These are phyloP conservation scores for Backusella morwellensis DNA, from an alignment of 192 early-diverging fungal species.

Conservation along the genomic window DNA sequence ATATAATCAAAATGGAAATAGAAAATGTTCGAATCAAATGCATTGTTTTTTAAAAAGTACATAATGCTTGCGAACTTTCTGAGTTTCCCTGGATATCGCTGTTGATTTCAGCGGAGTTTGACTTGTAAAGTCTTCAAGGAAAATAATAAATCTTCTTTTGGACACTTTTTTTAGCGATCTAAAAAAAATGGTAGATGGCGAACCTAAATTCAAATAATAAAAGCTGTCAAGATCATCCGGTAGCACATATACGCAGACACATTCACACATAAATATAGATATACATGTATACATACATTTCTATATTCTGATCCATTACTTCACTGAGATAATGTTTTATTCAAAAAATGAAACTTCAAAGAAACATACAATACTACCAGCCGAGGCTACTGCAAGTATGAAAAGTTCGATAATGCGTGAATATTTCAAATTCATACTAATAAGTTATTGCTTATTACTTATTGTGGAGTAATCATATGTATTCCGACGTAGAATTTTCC, in stretches of 20 bases:
- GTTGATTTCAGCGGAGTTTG: too few species aligned
- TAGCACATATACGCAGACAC: not conserved
- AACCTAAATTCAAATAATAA: too few species aligned
- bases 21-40: not conserved
- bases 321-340: not conserved
- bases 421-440: not conserved
- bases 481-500: not conserved
- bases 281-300: not conserved
- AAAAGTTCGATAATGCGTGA: not conserved
- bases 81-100: too few species aligned
- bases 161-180: not conserved
- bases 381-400: not conserved
- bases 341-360: not conserved
- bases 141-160: too few species aligned
- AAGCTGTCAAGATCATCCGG: too few species aligned
- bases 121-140: too few species aligned
- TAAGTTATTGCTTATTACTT: not conserved
- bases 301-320: too few species aligned
- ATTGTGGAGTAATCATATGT: not conserved
- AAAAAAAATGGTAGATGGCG: too few species aligned
- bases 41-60: not conserved
- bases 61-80: not conserved
- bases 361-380: not conserved
- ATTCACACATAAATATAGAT: not conserved
- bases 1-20: not conserved